phyloP scores from a whole-genome alignment of 2,329 filamentous ascomycete genomes.

The Lecanicillium sp. region DNA sequence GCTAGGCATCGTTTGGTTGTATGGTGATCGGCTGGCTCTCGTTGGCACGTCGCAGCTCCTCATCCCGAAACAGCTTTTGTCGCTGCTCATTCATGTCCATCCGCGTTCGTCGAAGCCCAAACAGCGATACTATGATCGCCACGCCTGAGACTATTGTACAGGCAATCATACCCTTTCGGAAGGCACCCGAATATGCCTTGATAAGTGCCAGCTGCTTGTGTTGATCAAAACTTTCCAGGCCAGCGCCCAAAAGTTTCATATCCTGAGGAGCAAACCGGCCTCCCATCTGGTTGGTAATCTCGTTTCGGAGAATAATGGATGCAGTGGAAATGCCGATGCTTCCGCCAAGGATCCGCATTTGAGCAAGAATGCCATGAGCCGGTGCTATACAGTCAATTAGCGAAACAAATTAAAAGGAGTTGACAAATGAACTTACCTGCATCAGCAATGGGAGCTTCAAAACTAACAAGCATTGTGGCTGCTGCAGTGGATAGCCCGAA shows the following conservation, averaged over 20 bases:
- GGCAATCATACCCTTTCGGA: constrained; percentile 42
- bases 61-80: constrained; percentile 1
- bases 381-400: constrained; percentile 30
- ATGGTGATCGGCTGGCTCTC: neutral
- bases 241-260: constrained; percentile 21
- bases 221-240: constrained; percentile 20
- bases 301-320: constrained; percentile 37
- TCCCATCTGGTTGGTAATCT: constrained; percentile 23
- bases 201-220: constrained; percentile 29
- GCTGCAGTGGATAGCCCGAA: constrained; percentile 44
- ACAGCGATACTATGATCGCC: constrained; percentile 34
- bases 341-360: constrained; percentile 46
- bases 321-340: constrained; percentile 50
- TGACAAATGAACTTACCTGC: constrained; percentile 33
- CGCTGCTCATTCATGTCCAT: constrained; percentile 23
- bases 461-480: constrained; percentile 39
- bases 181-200: constrained; percentile 37
- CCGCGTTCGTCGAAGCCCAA: constrained; percentile 32
- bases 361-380: constrained; percentile 47
- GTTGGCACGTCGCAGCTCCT: neutral
- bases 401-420: neutral
- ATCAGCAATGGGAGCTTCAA: constrained; percentile 38
- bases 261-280: constrained; percentile 25
- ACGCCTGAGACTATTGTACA: constrained; percentile 35
- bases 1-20: too few species aligned